Evolutionary conservation across 2,329 filamentous ascomycete species (phyloP).

Genomic region (Phialophora tarda): DNA sequence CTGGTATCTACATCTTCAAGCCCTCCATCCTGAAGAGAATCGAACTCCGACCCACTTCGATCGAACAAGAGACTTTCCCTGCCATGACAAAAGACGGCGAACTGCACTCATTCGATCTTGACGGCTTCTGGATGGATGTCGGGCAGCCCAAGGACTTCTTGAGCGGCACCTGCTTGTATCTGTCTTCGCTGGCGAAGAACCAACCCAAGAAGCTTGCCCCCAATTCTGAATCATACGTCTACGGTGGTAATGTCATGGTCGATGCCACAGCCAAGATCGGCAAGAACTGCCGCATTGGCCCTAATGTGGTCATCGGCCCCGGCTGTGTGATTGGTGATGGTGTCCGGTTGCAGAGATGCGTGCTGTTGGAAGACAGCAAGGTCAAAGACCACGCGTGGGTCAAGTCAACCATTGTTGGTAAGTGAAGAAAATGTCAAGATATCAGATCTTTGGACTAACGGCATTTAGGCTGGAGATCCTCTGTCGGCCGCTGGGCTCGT

Average conservation of each 20-base stretch:
- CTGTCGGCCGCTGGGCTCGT: slow-evolving; percentile 91
- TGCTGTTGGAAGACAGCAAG: slow-evolving; percentile 85
- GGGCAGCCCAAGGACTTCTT: slow-evolving; percentile 99
- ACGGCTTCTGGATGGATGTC: slow-evolving; percentile 99
- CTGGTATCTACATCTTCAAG: slow-evolving; percentile 97
- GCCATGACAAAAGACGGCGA: slow-evolving; percentile 87
- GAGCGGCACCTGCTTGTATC: slow-evolving; percentile 92
- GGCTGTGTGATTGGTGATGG: slow-evolving; percentile 92
- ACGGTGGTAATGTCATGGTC: slow-evolving; percentile 94
- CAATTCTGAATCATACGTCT: slow-evolving; percentile 75
- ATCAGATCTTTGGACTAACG: neutral
- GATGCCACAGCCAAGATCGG: slow-evolving; percentile 94
- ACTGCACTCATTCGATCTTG: slow-evolving; percentile 93
- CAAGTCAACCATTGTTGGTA: slow-evolving; percentile 91
- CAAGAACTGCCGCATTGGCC: slow-evolving; percentile 97
- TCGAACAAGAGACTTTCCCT: slow-evolving; percentile 99
- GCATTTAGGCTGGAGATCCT: slow-evolving; percentile 82
- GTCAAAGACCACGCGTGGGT: slow-evolving; percentile 99
- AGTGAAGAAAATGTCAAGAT: slow-evolving; percentile 8
- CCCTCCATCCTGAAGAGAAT: slow-evolving; percentile 88
- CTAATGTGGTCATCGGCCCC: slow-evolving; percentile 94
- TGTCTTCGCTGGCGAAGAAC: slow-evolving; percentile 89
- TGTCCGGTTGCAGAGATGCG: slow-evolving; percentile 90
- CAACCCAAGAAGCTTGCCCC: slow-evolving; percentile 82
- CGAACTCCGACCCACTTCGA: slow-evolving; percentile 93